Evolutionary conservation across 768 basidiomycete genomes (phyloP), one percentile per base, ranked within the genome.

Genomic region (Crassisporium funariophilum): DNA sequence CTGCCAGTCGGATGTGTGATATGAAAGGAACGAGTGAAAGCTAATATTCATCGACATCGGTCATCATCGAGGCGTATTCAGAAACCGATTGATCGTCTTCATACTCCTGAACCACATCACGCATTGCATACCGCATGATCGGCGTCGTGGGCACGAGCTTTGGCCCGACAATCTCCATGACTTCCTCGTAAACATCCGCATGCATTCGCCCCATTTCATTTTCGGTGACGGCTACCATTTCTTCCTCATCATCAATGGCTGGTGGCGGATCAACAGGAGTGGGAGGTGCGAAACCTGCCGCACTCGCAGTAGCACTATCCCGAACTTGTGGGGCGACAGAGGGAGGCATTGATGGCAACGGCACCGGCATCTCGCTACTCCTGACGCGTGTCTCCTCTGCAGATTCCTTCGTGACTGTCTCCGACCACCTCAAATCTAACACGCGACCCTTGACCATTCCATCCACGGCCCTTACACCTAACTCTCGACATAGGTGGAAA

Each of bases 81-180:
- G 86, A 88, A 24, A 83, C 76, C 11, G 84, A 84, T 59, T 77
- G 77, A 49, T 83, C 80, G 52, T 89, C 85, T 53, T 90, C 83
- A 53, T 89, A 91, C 66, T 93, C 91, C 58, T 81, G 77, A 13
- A 93, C 79, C 7, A 92, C 89, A 60, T 88, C 84, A 41, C 81
- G 72, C 88, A 92, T 92, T 37, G 91, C 91, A 62, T 72, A 89
- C 21, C 84, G 73, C 82, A 91, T 88, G 49, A 92, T 87, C 2
- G 89, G 88, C 2, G 88, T 86, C 13, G 80, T 78, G 7, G 91
- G 84, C 23, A 89, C 74, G 46, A 93, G 61, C 63, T 86, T 86
- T 10, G 90, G 89, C 9, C 88, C 88, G 24, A 89, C 73, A 20
- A 85, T 76, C 50, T 83, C 79, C 44, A 76, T 75, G 12, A 76